Conservation (phyloP, 1,284 basidiomycete species). For the Moniliophthora roreri region DNA sequence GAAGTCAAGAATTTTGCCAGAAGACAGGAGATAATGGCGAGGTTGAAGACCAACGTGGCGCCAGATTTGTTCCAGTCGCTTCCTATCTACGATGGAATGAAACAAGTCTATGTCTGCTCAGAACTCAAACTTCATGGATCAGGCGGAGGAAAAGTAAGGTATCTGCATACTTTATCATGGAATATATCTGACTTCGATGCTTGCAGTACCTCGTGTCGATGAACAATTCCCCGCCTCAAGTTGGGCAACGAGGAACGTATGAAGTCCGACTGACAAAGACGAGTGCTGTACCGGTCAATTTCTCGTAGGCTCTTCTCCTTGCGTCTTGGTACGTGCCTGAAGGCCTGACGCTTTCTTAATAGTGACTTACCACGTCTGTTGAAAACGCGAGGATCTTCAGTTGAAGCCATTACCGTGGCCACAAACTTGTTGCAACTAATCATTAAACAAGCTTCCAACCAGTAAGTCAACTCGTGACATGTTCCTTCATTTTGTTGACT, state of each 20-base stretch:
- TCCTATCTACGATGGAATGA: not conserved
- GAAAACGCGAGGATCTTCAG: not conserved
- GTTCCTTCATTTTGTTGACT: not conserved
- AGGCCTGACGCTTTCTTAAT: not conserved
- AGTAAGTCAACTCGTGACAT: slow-evolving; percentile 19
- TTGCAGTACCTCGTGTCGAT: not conserved
- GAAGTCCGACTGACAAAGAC: not conserved
- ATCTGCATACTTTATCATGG: no score
- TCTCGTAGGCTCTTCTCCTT: not conserved
- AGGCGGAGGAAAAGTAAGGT: not conserved
- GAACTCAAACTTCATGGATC: not conserved
- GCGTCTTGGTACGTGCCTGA: not conserved
- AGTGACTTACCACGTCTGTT: not conserved
- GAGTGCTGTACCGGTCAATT: not conserved
- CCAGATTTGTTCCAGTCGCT: not conserved
- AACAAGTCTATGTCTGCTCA: not conserved
- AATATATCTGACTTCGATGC: not conserved
- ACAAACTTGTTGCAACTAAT: slow-evolving; percentile 33
- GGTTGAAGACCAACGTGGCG: not conserved
- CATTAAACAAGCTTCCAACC: slow-evolving; percentile 30
- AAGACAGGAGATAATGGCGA: not conserved
- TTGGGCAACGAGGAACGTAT: not conserved
- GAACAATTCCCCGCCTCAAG: not conserved
- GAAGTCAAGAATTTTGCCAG: not conserved
- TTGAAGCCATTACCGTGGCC: slow-evolving; percentile 16